Conservation (phyloP, 176 grass and related monocot genomes). For the Hordeum marinum region DNA sequence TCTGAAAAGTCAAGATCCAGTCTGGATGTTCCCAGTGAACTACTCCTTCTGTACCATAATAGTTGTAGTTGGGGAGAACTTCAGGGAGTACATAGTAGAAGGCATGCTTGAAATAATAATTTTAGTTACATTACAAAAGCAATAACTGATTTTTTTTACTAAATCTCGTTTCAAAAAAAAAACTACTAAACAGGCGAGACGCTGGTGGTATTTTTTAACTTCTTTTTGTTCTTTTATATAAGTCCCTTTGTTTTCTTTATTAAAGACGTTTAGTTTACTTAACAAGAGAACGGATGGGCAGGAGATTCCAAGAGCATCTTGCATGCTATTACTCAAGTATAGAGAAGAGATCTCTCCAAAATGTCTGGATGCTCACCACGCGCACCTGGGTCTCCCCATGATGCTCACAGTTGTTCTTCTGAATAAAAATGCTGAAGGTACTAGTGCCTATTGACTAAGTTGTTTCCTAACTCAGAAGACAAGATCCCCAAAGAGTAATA, state of each 20-base stretch:
- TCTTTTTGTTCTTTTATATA: neutral
- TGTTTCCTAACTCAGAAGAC: neutral
- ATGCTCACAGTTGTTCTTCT: neutral
- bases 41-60: no score
- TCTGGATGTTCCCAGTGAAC: neutral
- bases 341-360: neutral
- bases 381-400: neutral
- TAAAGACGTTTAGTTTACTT: neutral
- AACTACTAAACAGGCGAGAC: neutral
- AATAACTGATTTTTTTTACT: neutral
- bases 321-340: neutral
- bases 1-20: neutral
- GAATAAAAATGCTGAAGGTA: neutral
- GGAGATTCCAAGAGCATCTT: neutral
- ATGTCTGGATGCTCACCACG: neutral
- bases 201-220: neutral
- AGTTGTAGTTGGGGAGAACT: no score
- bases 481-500: neutral
- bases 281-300: neutral
- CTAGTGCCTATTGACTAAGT: neutral
- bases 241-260: neutral
- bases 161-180: no score
- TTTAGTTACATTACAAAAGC: neutral
- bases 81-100: neutral
- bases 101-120: neutral